These are phyloP conservation scores for Dictyostelium purpureum DNA, from an alignment of 78 protist genomes.

Conservation along the genomic window DNA sequence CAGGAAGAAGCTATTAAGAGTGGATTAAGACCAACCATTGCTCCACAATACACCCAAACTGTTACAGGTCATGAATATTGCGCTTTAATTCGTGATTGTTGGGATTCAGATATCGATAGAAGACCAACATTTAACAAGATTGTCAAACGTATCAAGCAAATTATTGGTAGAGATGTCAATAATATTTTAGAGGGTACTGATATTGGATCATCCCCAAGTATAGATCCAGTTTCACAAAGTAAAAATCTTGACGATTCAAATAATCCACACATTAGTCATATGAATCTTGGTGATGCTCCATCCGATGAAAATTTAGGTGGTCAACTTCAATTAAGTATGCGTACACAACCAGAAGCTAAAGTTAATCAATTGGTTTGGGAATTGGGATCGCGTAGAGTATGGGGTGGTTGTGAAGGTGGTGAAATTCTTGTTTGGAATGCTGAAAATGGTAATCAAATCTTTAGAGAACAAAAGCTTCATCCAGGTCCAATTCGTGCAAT, in stretches of 20 bases:
- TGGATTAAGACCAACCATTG: conserved; percentile 70
- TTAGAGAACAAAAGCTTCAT: conserved; percentile 37
- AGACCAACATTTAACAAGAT: conserved; percentile 71
- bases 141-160: conserved; percentile 40
- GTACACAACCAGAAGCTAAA: conserved; percentile 17
- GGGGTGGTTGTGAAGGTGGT: conserved; percentile 62
- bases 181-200: neutral
- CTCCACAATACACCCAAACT: neutral
- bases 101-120: conserved; percentile 67
- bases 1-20: conserved; percentile 46
- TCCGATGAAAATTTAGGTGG: conserved; percentile 23
- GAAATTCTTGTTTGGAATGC: conserved; percentile 69
- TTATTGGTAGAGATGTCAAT: conserved; percentile 31
- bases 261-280: neutral
- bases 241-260: neutral
- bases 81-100: conserved; percentile 54
- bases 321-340: conserved; percentile 39
- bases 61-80: conserved; percentile 66
- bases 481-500: conserved; percentile 40
- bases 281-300: conserved; percentile 8
- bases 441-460: conserved; percentile 53
- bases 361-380: conserved; percentile 49
- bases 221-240: neutral
- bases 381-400: conserved; percentile 21
- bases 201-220: neutral